Percentiles rank a stretch among this genome's conserved stretches.
These are phyloP conservation scores for Talaromyces liani DNA, from an alignment of 495 filamentous ascomycete genomes.

Conservation along the genomic window DNA sequence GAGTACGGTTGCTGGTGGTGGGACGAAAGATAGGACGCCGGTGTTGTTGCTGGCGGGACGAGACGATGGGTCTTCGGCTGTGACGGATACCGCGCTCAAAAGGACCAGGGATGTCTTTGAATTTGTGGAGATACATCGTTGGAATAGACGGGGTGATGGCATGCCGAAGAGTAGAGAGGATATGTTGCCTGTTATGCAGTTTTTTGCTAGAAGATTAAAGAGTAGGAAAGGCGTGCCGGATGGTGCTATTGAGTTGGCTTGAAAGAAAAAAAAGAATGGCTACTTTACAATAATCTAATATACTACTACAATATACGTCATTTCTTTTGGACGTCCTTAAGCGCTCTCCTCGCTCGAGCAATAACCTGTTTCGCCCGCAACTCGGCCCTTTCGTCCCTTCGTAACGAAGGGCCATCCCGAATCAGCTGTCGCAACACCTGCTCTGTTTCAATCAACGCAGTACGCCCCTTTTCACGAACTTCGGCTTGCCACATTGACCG, in stretches of 20 bases:
- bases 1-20: conserved; percentile 14
- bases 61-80: conserved; percentile 38
- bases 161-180: conserved; percentile 83
- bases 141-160: conserved; percentile 65
- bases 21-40: conserved; percentile 55
- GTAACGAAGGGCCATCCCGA: conserved; percentile 32
- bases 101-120: conserved; percentile 60
- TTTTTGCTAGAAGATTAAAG: conserved; percentile 70
- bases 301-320: not conserved
- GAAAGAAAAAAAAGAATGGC: not conserved
- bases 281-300: not conserved
- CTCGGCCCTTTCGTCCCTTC: conserved; percentile 25
- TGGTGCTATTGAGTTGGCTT: conserved; percentile 50
- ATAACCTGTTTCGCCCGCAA: conserved; percentile 42
- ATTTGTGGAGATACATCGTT: conserved; percentile 65
- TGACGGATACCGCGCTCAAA: conserved; percentile 57
- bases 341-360: conserved; percentile 45
- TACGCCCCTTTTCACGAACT: conserved; percentile 73
- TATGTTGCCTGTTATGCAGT: conserved; percentile 88
- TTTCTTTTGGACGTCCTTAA: conserved; percentile 34
- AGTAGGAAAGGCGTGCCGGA: conserved; percentile 56
- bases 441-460: conserved; percentile 64
- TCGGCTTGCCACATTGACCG: conserved; percentile 65
- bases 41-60: conserved; percentile 65
- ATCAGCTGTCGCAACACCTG: conserved; percentile 51